Evolutionary conservation across 2,329 filamentous ascomycete genomes (phyloP), one percentile per base, ranked within the genome.

Genomic region (Aaosphaeria pasadenensis): DNA sequence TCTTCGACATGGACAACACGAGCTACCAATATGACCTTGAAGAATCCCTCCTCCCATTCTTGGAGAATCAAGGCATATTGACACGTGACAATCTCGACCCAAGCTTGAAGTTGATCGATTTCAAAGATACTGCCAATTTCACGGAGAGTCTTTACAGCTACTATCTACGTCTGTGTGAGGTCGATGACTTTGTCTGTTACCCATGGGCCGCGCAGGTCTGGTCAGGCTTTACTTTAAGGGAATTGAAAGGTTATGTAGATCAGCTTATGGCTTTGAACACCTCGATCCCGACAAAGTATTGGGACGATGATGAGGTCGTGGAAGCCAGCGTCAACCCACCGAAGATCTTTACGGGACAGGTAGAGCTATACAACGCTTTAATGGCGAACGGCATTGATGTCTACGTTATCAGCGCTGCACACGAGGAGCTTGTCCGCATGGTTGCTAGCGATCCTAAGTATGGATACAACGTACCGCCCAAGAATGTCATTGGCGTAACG

Each of bases 1-100:
- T 64, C 39, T 64, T 66, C 48, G 62, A 66, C 48, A 63, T 63
- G 59, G 62, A 66, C 53, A 63, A 66, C 43, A 66, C 62, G 6
- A 61, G 57, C 44, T 66, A 62, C 46, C 55, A 56, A 29, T 60
- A 63, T 38, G 62, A 66, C 43, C 52, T 66, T 9, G 60, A 62
- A 49, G 62, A 66, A 44, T 60, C 60, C 1, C 53, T 64, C 4
- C 49, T 66, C 9, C 62, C 62, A 3, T 66, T 59, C 40, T 51
- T 66, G 7, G 62, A 66, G 46, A 66, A 63, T 44, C 59, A 57
- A n/a, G 57, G 61, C 13, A 60, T 64, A n/a, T 49, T 66, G 6
- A 63, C 57, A 30, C 62, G 62, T 52, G 50, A 61, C 2, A 64
- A 57, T 11, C 36, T 66, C 41, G 62, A 66, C 28, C 61, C 61